Conservation (phyloP, 2,329 filamentous ascomycete species). For the Verticillium nubilum region DNA sequence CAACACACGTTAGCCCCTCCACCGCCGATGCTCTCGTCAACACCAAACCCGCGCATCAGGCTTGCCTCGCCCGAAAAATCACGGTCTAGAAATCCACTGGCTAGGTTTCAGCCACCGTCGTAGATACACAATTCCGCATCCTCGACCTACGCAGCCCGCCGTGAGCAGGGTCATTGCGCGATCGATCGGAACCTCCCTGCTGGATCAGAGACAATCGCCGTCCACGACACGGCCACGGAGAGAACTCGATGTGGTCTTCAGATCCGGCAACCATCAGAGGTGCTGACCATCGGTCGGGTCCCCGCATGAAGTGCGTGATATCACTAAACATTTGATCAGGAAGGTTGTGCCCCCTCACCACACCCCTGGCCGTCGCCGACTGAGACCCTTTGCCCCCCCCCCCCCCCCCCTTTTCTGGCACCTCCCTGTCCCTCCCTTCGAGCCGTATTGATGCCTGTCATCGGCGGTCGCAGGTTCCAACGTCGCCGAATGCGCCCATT, state of each 20-base stretch:
- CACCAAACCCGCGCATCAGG: background rate
- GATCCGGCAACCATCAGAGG: background rate
- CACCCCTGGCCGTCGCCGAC: background rate
- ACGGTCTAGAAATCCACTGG: background rate
- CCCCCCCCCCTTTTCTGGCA: background rate
- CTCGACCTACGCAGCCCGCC: background rate
- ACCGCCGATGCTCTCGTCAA: background rate
- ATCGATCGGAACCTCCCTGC: constrained; percentile 1
- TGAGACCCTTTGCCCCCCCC: background rate
- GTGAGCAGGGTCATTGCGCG: background rate
- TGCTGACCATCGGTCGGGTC: background rate
- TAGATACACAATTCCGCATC: background rate
- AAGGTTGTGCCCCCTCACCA: background rate
- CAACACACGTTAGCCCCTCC: background rate
- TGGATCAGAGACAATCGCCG: constrained; percentile 2
- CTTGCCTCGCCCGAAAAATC: background rate
- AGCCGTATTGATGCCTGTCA: background rate
- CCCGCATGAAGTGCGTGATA: background rate
- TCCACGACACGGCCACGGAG: background rate
- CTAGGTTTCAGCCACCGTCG: background rate
- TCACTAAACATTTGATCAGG: background rate
- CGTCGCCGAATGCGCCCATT: background rate
- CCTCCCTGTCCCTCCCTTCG: background rate
- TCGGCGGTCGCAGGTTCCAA: background rate
- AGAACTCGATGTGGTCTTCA: background rate